These are phyloP conservation scores for Neurospora crassa DNA, from an alignment of 2,329 filamentous ascomycete species.

Conservation along the genomic window DNA sequence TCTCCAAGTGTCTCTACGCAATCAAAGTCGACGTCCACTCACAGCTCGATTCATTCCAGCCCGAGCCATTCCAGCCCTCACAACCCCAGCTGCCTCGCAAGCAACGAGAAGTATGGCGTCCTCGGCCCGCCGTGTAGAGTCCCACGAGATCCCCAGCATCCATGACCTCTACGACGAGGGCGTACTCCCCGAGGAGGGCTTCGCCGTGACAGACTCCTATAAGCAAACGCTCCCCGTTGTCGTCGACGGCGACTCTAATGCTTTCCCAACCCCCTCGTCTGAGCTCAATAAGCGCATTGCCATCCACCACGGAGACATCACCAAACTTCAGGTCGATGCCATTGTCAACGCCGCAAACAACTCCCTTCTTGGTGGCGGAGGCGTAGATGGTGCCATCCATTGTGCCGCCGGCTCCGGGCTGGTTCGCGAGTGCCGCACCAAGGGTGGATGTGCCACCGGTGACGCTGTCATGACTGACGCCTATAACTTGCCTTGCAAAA, in stretches of 20 bases:
- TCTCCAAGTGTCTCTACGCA: not conserved
- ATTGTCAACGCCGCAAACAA: constrained; percentile 92
- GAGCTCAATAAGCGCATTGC: constrained; percentile 61
- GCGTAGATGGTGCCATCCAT: constrained; percentile 85
- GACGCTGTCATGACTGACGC: constrained; percentile 73
- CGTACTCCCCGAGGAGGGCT: not conserved
- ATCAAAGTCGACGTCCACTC: not conserved
- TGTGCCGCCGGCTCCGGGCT: constrained; percentile 64
- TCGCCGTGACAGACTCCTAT: not conserved
- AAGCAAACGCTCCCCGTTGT: not conserved
- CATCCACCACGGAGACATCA: constrained; percentile 71
- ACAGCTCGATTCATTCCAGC: not conserved
- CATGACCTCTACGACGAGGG: not conserved
- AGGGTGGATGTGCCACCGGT: constrained; percentile 68
- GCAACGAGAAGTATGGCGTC: not conserved
- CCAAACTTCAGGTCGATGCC: constrained; percentile 63
- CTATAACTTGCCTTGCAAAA: constrained; percentile 64
- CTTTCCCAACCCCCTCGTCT: constrained; percentile 28
- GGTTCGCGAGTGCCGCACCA: constrained; percentile 57
- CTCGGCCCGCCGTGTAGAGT: not conserved
- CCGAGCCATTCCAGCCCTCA: not conserved
- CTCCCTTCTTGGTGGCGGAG: constrained; percentile 74
- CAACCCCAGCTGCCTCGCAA: not conserved
- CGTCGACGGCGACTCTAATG: constrained; percentile 13
- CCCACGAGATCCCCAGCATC: not conserved